phyloP scores from a whole-genome alignment of 345 rosid species.

The Acer saccharum region DNA sequence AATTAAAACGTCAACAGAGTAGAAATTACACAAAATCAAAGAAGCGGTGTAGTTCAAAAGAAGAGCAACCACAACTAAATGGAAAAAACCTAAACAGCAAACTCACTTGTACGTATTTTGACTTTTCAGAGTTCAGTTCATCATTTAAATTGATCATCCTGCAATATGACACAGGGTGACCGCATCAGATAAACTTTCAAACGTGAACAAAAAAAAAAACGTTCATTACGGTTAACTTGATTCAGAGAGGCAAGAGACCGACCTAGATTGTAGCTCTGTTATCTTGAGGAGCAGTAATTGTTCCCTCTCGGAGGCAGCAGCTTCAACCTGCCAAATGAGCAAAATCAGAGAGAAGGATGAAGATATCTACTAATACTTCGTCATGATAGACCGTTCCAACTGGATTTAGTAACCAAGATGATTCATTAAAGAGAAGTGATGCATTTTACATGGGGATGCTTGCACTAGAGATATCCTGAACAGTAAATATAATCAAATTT shows the following conservation, averaged over 20 bases:
- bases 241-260: constrained; percentile 24
- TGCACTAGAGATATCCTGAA: neutral
- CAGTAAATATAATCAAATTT: neutral
- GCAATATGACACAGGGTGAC: constrained; percentile 20
- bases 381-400: neutral
- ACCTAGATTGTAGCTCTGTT: constrained; percentile 80
- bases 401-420: neutral
- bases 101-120: constrained; percentile 73
- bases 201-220: constrained; percentile 10
- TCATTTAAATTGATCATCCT: constrained; percentile 75
- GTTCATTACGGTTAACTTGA: constrained; percentile 4
- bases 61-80: neutral
- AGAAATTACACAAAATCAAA: neutral
- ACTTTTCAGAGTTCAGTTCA: constrained; percentile 74
- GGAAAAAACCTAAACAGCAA: neutral
- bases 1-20: neutral
- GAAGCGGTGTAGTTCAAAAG: neutral
- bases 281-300: constrained; percentile 58
- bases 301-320: constrained; percentile 70
- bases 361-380: neutral
- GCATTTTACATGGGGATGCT: neutral
- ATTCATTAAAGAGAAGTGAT: neutral
- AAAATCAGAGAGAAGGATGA: constrained; percentile 5
- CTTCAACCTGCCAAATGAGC: constrained; percentile 55
- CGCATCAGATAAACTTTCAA: constrained; percentile 16